Evolutionary conservation across 257 asterid genomes (phyloP).

Genomic region (Avicennia marina): DNA sequence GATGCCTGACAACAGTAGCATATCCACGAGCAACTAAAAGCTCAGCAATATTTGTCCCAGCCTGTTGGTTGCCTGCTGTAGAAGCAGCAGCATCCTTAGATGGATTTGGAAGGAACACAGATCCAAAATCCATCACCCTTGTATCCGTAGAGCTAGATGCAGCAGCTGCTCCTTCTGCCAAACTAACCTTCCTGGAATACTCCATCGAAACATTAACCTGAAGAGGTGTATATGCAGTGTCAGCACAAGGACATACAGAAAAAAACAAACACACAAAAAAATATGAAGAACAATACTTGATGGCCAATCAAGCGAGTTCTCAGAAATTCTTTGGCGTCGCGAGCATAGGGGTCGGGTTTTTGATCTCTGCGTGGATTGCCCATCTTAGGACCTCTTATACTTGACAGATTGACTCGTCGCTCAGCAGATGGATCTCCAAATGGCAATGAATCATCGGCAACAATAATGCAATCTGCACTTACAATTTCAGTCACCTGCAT

Average conservation of each 20-base stretch:
- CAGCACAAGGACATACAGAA: conserved; percentile 24
- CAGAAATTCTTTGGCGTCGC: conserved; percentile 92
- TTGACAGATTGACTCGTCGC: conserved; percentile 91
- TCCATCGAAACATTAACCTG: conserved; percentile 97
- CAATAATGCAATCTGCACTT: conserved; percentile 83
- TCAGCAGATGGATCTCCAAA: conserved; percentile 95
- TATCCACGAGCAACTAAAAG: conserved; percentile 87
- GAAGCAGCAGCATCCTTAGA: conserved; percentile 57
- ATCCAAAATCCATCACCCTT: conserved; percentile 91
- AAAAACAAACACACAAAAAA: conserved; percentile 3
- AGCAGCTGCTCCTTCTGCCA: conserved; percentile 66
- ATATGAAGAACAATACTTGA: conserved; percentile 46
- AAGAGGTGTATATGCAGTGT: conserved; percentile 29
- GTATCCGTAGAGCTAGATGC: conserved; percentile 51
- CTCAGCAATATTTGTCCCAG: conserved; percentile 78
- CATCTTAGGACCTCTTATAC: conserved; percentile 90
- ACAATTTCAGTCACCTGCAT: conserved; percentile 88
- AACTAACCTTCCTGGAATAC: conserved; percentile 76
- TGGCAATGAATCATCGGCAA: conserved; percentile 88
- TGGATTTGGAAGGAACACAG: conserved; percentile 62
- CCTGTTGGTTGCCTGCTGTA: conserved; percentile 48
- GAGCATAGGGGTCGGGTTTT: conserved; percentile 91
- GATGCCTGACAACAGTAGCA: conserved; percentile 90
- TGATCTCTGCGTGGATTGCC: conserved; percentile 95
- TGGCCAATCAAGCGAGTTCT: conserved; percentile 88